These are phyloP conservation scores for Podila clonocystis DNA, from an alignment of 192 early-diverging fungal genomes.

Conservation along the genomic window DNA sequence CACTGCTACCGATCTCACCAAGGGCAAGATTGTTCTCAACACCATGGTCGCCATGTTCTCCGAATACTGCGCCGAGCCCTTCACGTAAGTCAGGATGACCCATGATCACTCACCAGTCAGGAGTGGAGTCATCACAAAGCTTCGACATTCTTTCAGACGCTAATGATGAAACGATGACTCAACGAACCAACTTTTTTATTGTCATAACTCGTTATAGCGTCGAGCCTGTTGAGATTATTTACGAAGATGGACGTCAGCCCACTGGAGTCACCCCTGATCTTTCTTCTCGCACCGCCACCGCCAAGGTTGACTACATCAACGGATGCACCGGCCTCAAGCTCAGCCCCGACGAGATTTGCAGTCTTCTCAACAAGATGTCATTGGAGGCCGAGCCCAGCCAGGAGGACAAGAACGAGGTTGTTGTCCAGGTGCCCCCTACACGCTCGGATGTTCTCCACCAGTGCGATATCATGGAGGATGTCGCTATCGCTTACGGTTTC, in stretches of 20 bases:
- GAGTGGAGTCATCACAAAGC: no score
- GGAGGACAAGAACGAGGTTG: constrained; percentile 64
- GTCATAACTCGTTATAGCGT: constrained; percentile 60
- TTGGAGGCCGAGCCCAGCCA: constrained; percentile 69
- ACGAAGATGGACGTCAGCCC: constrained; percentile 77
- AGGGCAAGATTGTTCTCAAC: constrained; percentile 94
- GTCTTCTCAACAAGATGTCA: constrained; percentile 88
- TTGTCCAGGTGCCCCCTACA: constrained; percentile 87
- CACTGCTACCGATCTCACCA: constrained; percentile 96
- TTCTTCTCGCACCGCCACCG: constrained; percentile 69
- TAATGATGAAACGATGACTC: not conserved
- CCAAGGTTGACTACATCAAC: constrained; percentile 91
- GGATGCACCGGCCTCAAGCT: constrained; percentile 80
- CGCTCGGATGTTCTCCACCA: constrained; percentile 95
- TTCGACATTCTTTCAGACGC: not conserved
- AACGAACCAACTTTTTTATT: no score
- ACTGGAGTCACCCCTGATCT: constrained; percentile 78
- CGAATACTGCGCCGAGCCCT: constrained; percentile 88
- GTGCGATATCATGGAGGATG: constrained; percentile 98
- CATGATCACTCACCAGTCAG: no score
- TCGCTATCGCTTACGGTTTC: constrained; percentile 96
- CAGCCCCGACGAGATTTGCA: constrained; percentile 73
- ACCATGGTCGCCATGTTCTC: constrained; percentile 97
- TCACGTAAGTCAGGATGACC: constrained; percentile 72
- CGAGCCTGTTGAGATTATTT: constrained; percentile 91